These are phyloP conservation scores for Wickerhamiella sergipiensis DNA, from an alignment of 805 yeast genomes.

Conservation along the genomic window DNA sequence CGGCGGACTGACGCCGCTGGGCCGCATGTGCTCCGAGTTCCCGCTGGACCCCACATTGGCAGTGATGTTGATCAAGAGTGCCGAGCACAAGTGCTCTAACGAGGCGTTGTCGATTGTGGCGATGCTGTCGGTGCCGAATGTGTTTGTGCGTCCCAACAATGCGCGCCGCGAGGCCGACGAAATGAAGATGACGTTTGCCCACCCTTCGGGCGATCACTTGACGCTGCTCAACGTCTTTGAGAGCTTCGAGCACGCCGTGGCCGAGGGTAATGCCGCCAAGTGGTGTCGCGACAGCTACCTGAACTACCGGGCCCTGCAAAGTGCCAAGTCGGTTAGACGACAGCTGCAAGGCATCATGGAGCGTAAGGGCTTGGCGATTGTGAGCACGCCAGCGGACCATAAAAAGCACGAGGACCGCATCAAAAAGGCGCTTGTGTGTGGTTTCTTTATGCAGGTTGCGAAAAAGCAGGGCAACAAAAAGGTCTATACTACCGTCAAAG, in stretches of 20 bases:
- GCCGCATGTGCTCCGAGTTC: constrained; percentile 81
- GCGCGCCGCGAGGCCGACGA: constrained; percentile 87
- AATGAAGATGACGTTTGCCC: constrained; percentile 74
- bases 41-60: constrained; percentile 95
- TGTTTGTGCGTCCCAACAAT: constrained; percentile 84
- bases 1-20: constrained; percentile 79
- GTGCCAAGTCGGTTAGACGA: constrained; percentile 75
- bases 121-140: constrained; percentile 80
- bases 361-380: constrained; percentile 57
- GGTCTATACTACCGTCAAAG: constrained; percentile 85
- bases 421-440: constrained; percentile 76
- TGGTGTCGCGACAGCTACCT: constrained; percentile 92
- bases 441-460: constrained; percentile 97
- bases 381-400: constrained; percentile 53
- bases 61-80: constrained; percentile 78
- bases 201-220: constrained; percentile 89
- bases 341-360: constrained; percentile 80
- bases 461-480: constrained; percentile 56
- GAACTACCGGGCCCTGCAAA: constrained; percentile 66
- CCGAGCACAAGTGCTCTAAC: constrained; percentile 74
- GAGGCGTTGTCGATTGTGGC: constrained; percentile 84
- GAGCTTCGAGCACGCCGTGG: constrained; percentile 39
- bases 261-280: constrained; percentile 30
- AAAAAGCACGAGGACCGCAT: constrained; percentile 60
- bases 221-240: constrained; percentile 80